These are phyloP conservation scores for Penicillium sp. DNA, from an alignment of 2,329 filamentous ascomycete species.

Conservation along the genomic window DNA sequence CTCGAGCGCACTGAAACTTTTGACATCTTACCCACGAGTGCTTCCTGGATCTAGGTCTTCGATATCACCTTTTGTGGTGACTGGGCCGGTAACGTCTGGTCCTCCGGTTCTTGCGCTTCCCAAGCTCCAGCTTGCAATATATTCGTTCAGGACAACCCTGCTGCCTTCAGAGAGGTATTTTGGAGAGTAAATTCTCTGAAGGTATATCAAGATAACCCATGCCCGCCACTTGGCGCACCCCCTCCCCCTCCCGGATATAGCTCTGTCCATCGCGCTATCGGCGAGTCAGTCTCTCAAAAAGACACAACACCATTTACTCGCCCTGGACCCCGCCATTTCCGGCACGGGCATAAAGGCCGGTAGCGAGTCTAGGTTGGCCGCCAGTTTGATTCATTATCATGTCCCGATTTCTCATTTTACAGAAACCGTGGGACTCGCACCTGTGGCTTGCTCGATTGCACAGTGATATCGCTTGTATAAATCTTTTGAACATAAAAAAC, in stretches of 20 bases:
- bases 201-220: conserved; percentile 47
- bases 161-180: conserved; percentile 65
- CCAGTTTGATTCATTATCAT: no score
- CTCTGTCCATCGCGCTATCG: not conserved
- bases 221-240: conserved; percentile 5
- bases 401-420: no score
- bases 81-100: conserved; percentile 74
- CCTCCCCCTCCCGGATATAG: conserved; percentile 3
- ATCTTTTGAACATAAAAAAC: no score
- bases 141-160: conserved; percentile 66
- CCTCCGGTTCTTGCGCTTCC: conserved; percentile 52
- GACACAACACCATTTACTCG: conserved; percentile 2
- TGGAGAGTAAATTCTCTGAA: conserved; percentile 70
- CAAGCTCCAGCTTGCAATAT: conserved; percentile 61
- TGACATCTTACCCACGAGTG: not conserved
- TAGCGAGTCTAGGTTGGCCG: no score
- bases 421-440: no score
- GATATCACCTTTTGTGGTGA: conserved; percentile 83
- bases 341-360: conserved; percentile 6
- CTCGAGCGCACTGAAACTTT: no score
- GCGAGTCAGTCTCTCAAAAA: not conserved
- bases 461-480: no score
- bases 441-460: no score
- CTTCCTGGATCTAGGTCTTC: conserved; percentile 34
- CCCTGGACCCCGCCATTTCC: conserved; percentile 4